Evolutionary conservation across 345 rosid species (phyloP).

Genomic region (Corymbia maculata): DNA sequence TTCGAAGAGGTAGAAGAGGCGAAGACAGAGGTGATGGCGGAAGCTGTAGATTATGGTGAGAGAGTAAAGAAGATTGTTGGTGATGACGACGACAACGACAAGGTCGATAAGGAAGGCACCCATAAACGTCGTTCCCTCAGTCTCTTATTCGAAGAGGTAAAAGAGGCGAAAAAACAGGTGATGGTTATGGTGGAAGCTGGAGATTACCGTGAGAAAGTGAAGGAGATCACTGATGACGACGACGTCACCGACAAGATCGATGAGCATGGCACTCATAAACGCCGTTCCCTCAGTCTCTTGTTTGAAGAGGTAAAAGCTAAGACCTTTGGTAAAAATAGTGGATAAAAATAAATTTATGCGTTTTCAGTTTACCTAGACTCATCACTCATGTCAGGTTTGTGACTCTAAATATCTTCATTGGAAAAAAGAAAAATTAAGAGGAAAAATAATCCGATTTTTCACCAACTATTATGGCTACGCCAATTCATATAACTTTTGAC

Average conservation of each 20-base stretch:
- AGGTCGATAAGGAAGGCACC: not conserved
- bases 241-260: not conserved
- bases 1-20: not conserved
- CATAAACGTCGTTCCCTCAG: not conserved
- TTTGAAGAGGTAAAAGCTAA: not conserved
- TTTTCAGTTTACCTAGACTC: not conserved
- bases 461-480: not conserved
- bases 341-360: not conserved
- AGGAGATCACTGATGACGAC: not conserved
- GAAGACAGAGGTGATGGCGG: not conserved
- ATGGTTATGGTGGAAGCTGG: not conserved
- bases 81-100: not conserved
- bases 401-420: not conserved
- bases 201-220: not conserved
- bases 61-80: not conserved
- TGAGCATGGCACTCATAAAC: not conserved
- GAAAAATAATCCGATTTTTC: not conserved
- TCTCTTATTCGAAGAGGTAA: not conserved
- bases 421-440: not conserved
- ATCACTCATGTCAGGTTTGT: not conserved
- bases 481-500: not conserved
- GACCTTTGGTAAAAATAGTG: not conserved
- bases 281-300: not conserved
- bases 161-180: not conserved
- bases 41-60: not conserved